A percentile compares a stretch with the other conserved stretches of the same genome.
Conservation (phyloP, 176 grass and related monocot species). For the Coix lacrymajobi region DNA sequence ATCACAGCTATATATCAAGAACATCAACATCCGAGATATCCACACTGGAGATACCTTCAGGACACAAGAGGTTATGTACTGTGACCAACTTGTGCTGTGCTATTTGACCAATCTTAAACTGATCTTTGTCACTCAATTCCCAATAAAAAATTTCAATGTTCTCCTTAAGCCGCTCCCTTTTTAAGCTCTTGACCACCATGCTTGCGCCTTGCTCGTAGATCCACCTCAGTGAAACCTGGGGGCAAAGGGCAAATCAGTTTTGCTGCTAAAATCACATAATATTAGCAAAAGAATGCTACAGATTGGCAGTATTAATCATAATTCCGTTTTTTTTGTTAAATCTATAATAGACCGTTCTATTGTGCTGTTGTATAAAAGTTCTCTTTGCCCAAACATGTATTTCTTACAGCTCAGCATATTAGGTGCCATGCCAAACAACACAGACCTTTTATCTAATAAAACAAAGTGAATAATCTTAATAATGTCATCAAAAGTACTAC, state of each 20-base stretch:
- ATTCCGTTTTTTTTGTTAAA: background rate
- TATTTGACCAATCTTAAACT: slow-evolving; percentile 40
- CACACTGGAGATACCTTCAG: slow-evolving; percentile 26
- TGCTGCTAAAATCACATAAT: background rate
- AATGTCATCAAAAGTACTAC: background rate
- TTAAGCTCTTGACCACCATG: slow-evolving; percentile 55
- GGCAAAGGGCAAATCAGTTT: background rate
- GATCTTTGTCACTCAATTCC: slow-evolving; percentile 55
- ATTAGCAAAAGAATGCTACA: background rate
- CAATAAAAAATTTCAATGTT: slow-evolving; percentile 54
- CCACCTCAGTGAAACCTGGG: slow-evolving; percentile 65
- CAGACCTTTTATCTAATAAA: background rate
- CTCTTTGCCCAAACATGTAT: background rate
- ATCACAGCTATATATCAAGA: slow-evolving; percentile 29
- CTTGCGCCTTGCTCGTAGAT: slow-evolving; percentile 54
- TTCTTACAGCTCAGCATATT: background rate
- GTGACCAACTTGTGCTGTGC: slow-evolving; percentile 29
- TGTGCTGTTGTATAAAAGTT: background rate
- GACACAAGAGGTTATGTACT: slow-evolving; percentile 10
- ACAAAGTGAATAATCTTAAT: background rate
- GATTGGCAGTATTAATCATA: background rate
- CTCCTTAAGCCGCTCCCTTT: slow-evolving; percentile 43
- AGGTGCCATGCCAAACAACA: background rate
- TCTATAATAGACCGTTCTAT: background rate
- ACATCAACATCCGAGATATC: slow-evolving; percentile 44